Percentiles rank a stretch among this genome's conserved stretches.
Conservation (phyloP, 495 filamentous ascomycete species). For the Friedmanniomyces endolithicus region DNA sequence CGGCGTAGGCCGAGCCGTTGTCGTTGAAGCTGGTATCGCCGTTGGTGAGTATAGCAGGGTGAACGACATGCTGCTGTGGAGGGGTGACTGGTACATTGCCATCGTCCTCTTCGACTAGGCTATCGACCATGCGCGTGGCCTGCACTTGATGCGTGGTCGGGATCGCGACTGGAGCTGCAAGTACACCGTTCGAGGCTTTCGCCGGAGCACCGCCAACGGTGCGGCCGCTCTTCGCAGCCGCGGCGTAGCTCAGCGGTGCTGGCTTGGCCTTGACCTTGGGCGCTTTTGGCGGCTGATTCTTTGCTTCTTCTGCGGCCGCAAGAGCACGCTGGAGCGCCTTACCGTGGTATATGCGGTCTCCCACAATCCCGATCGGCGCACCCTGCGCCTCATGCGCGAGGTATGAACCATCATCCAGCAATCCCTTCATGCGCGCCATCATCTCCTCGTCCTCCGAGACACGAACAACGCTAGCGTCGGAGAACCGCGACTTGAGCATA, state of each 20-base stretch:
- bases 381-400: conserved; percentile 43
- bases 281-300: neutral
- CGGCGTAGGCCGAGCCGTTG: neutral
- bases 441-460: conserved; percentile 57
- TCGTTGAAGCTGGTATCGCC: neutral
- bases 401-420: conserved; percentile 53
- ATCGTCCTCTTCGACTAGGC: conserved; percentile 44
- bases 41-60: conserved; percentile 13
- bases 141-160: conserved; percentile 12
- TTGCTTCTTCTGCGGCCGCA: neutral
- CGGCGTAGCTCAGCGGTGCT: conserved; percentile 14
- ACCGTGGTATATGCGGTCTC: conserved; percentile 11
- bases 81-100: conserved; percentile 28
- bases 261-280: neutral
- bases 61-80: conserved; percentile 24
- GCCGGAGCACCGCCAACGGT: neutral
- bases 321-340: neutral
- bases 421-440: conserved; percentile 54
- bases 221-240: conserved; percentile 4
- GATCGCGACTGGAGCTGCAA: neutral
- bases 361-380: conserved; percentile 12
- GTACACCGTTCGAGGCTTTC: neutral
- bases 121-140: conserved; percentile 48
- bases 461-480: conserved; percentile 44
- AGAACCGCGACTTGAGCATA: conserved; percentile 41